Base-by-base conservation (phyloP, 495 filamentous ascomycete genomes). In the Penicillium desertorum region DNA sequence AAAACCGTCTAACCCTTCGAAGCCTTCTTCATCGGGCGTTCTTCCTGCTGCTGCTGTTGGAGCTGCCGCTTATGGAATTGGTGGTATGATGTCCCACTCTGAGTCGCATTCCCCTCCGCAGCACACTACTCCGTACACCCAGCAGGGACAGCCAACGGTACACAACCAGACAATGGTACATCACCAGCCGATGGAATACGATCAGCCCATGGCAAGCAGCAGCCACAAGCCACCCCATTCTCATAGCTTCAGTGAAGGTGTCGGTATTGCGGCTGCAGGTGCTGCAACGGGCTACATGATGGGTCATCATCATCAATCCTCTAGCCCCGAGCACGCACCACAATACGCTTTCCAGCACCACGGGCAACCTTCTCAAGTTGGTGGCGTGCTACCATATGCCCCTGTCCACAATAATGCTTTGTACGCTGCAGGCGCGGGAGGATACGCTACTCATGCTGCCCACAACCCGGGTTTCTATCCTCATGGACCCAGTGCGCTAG, bases 231-330 rank as follows among this genome's bases (percentile, higher is more conserved):
- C 72, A 34, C 59, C 71, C n/a, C 63, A 67, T 57, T 67, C 69
- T 4, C 68, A 75, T 46, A 64, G 64, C 20, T 52, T 76, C 42
- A 70, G 67, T 4, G 44, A 68, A 48, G 74, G 76, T 22, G 51
- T 80, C 34, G 80, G 76, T 17, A 65, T 64, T 19, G 78, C 77
- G 6, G 77, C 77, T 10, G 75, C 72, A 16, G 79, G 77, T 37
- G 78, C 76, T 36, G 78, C 78, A 9, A 74, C 76, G 25, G 79
- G 77, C n/a, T 81, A 82, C 58, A 69, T 77, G 67, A 56, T 79
- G 27, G 62, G 68, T 17, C 72, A 79, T 54, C 67, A 75, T 23
- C 69, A 77, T 55, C 66, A 74, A n/a, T 73, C 73, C 12, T 70
- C 72, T 5, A 70, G 67, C 59, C 62, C 67, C 6, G 66, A 69